Evolutionary conservation across 371 early-diverging fungal species (phyloP).

Genomic region (Capillidium heterosporum): DNA sequence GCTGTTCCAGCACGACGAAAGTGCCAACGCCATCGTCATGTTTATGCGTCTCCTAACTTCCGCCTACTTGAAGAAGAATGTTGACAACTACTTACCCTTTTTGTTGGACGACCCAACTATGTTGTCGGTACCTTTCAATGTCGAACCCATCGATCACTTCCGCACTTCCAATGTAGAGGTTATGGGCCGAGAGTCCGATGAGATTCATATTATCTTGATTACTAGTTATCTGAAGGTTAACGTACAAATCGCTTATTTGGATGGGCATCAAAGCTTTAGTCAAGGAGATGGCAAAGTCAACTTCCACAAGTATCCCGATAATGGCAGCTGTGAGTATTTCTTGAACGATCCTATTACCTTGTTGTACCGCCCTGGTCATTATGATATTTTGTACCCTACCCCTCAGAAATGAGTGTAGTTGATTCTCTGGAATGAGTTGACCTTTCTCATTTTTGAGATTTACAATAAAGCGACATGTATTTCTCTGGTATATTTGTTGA

Average conservation of each 20-base stretch:
- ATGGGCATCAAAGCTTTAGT: conserved; percentile 21
- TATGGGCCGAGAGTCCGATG: conserved; percentile 51
- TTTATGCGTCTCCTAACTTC: conserved; percentile 42
- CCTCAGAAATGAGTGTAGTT: no score
- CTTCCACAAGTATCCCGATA: conserved; percentile 15
- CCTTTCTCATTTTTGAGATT: no score
- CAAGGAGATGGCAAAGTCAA: conserved; percentile 28
- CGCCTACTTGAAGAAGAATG: conserved; percentile 37
- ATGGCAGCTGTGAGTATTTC: conserved; percentile 2
- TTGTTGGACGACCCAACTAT: conserved; percentile 28
- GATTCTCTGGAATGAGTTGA: no score
- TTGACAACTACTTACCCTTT: conserved; percentile 46
- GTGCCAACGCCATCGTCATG: conserved; percentile 46
- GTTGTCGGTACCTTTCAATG: neutral
- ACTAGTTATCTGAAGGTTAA: conserved; percentile 32
- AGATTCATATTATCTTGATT: conserved; percentile 43
- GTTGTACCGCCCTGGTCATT: conserved; percentile 34
- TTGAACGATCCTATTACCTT: conserved; percentile 13
- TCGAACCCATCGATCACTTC: conserved; percentile 27
- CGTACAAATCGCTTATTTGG: conserved; percentile 41
- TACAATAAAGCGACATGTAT: no score
- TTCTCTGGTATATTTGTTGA: no score
- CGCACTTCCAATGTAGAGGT: conserved; percentile 45
- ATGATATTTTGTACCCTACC: conserved; percentile 39
- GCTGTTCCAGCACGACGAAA: conserved; percentile 35